phyloP scores from a whole-genome alignment of 139 green algal genomes.

The Medakamo hakoo region DNA sequence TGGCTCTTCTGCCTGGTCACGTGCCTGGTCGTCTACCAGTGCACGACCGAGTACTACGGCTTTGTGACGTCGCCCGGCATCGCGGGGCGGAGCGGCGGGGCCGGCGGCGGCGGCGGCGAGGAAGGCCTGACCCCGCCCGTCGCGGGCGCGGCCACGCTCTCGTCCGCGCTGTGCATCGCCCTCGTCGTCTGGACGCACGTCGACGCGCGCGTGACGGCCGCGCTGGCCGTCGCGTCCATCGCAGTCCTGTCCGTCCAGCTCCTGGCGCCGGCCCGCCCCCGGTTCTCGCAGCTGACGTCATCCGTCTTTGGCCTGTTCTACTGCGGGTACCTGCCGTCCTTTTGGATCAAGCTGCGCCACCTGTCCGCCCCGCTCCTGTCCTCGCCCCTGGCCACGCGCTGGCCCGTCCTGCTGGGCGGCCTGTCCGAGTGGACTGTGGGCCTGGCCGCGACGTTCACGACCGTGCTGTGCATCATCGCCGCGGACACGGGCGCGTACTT shows the following conservation, averaged over 20 bases:
- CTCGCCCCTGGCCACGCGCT: constrained; percentile 14
- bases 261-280: constrained; percentile 39
- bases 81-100: background rate
- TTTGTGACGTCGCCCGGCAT: constrained; percentile 22
- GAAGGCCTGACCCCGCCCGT: constrained; percentile 46
- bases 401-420: constrained; percentile 22
- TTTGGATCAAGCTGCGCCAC: constrained; percentile 79
- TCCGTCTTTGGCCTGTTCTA: constrained; percentile 84
- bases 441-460: constrained; percentile 59
- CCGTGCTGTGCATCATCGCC: constrained; percentile 61
- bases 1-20: constrained; percentile 31
- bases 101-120: background rate
- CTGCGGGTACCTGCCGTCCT: constrained; percentile 83
- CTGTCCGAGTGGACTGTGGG: constrained; percentile 52
- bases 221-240: constrained; percentile 57
- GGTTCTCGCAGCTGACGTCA: constrained; percentile 64
- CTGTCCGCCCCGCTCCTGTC: constrained; percentile 29
- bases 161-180: constrained; percentile 47
- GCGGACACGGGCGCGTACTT: constrained; percentile 81
- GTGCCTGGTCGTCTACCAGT: constrained; percentile 53
- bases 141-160: constrained; percentile 33
- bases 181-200: constrained; percentile 37
- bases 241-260: constrained; percentile 60
- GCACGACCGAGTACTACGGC: constrained; percentile 44
- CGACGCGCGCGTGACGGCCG: constrained; percentile 4